Evolutionary conservation across 2,329 filamentous ascomycete species (phyloP).

Genomic region (Verticillium nonalfalfae): DNA sequence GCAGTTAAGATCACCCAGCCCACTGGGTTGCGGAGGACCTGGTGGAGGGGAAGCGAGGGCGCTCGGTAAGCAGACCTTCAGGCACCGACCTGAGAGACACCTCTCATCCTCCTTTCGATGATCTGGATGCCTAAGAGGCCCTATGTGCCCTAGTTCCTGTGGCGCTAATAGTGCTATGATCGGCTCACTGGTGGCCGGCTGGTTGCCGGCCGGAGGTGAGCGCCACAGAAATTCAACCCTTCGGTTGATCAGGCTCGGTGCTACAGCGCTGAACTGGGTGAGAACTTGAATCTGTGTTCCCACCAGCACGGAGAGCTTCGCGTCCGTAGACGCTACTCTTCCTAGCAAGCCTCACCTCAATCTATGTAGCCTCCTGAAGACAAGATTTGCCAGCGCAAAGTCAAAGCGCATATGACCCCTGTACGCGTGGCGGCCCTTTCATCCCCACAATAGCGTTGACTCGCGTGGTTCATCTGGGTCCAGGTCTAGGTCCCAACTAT

Average conservation of each 20-base stretch:
- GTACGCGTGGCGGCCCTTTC: background rate
- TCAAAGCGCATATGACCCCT: background rate
- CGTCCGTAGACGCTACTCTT: background rate
- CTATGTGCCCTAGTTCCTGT: background rate
- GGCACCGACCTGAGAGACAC: background rate
- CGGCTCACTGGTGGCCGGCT: background rate
- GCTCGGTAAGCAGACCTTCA: background rate
- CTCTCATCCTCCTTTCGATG: background rate
- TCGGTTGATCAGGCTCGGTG: background rate
- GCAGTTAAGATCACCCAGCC: background rate
- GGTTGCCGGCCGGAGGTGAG: background rate
- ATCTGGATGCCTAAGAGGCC: background rate
- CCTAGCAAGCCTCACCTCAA: background rate
- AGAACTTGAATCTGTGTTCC: background rate
- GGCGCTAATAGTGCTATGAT: background rate
- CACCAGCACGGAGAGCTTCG: background rate
- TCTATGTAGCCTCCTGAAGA: background rate
- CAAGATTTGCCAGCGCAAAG: background rate
- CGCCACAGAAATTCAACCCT: background rate
- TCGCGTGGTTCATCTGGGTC: background rate
- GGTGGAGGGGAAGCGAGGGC: background rate
- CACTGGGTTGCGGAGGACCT: background rate
- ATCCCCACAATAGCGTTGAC: background rate
- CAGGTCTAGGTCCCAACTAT: background rate
- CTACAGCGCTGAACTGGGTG: background rate